Evolutionary conservation across 2,329 filamentous ascomycete genomes (phyloP).

Genomic region (Ampelomyces quisqualis): DNA sequence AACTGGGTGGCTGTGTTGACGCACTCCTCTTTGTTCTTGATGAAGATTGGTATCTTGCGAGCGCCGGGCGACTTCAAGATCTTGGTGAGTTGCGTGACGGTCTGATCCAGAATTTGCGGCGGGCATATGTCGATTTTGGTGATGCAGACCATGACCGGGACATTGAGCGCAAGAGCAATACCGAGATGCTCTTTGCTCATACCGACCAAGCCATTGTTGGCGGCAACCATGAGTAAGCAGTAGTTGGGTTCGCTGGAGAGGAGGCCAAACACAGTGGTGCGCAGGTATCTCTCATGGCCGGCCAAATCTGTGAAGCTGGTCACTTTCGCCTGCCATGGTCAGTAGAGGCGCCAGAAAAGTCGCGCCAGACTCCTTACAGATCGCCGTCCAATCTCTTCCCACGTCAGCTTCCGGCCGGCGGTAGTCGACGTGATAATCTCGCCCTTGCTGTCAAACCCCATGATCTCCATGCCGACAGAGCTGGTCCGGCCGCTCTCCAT

Average conservation of each 20-base stretch:
- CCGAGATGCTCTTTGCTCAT: slow-evolving; percentile 99
- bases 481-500: slow-evolving; percentile 93
- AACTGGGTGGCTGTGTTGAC: slow-evolving; percentile 96
- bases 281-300: slow-evolving; percentile 90
- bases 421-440: slow-evolving; percentile 79
- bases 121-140: slow-evolving; percentile 99
- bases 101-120: slow-evolving; percentile 91
- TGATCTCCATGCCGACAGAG: slow-evolving; percentile 94
- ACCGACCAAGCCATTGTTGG: slow-evolving; percentile 93
- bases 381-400: slow-evolving; percentile 95
- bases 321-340: slow-evolving; percentile 67
- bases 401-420: slow-evolving; percentile 83
- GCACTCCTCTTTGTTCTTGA: slow-evolving; percentile 86
- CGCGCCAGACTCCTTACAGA: slow-evolving; percentile 54
- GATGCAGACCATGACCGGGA: slow-evolving; percentile 95
- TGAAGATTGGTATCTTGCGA: slow-evolving; percentile 92
- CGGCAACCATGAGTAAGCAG: slow-evolving; percentile 96
- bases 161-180: slow-evolving; percentile 89
- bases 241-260: slow-evolving; percentile 95
- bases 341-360: slow-evolving; percentile 5
- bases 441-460: slow-evolving; percentile 90
- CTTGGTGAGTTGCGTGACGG: slow-evolving; percentile 83
- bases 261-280: slow-evolving; percentile 94
- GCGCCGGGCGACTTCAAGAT: slow-evolving; percentile 94
- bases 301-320: slow-evolving; percentile 95